phyloP scores from a whole-genome alignment of 306 rosid species.

The Vigna unguiculata region DNA sequence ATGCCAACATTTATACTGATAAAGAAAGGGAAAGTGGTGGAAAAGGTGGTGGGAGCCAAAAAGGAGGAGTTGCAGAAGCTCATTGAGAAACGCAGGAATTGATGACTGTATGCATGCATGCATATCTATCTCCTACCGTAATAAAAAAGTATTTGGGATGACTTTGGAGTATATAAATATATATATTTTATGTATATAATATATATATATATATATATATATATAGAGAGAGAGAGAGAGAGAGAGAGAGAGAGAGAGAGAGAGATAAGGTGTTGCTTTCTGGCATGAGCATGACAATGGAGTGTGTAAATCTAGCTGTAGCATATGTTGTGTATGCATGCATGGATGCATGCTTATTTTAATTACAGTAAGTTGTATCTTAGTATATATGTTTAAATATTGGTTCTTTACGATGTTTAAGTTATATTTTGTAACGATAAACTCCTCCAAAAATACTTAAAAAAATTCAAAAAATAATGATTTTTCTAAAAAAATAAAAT shows the following conservation, averaged over 20 bases:
- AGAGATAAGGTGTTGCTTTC: not conserved
- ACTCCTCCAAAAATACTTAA: too few relatives aligned
- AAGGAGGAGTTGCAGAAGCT: slow-evolving; percentile 69
- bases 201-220: too few relatives aligned
- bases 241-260: too few relatives aligned
- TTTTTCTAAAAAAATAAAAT: too few relatives aligned
- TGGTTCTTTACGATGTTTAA: not conserved
- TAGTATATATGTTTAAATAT: not conserved
- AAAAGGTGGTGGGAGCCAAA: slow-evolving; percentile 71
- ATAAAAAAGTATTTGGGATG: not conserved
- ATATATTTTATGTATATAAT: too few relatives aligned
- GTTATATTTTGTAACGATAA: too few relatives aligned
- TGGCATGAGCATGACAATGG: not conserved
- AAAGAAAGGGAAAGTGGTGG: slow-evolving; percentile 69
- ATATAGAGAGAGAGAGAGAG: too few relatives aligned
- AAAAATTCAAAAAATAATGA: too few relatives aligned
- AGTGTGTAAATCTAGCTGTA: not conserved
- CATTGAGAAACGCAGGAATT: slow-evolving; percentile 55
- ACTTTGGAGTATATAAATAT: not conserved
- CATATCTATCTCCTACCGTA: not conserved
- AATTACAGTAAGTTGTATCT: not conserved
- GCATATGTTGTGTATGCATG: not conserved
- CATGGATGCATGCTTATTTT: not conserved
- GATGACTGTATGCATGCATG: not conserved
- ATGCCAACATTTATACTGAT: slow-evolving; percentile 83